Percentiles rank a stretch among this genome's conserved stretches.
Evolutionary conservation across 2,329 filamentous ascomycete species (phyloP).

Genomic region (Westerdykella aurantiaca): DNA sequence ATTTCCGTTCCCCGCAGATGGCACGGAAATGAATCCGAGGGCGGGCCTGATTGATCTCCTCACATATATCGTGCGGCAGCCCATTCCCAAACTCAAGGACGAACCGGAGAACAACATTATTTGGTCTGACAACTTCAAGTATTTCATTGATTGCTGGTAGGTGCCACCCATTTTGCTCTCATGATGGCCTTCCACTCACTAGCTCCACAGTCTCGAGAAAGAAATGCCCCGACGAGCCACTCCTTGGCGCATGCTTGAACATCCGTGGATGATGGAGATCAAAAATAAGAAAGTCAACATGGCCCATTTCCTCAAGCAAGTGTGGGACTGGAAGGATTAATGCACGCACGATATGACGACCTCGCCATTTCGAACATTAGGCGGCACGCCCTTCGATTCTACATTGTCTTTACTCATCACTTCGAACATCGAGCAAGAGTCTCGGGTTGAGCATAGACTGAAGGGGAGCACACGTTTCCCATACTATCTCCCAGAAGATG

Average conservation of each 20-base stretch:
- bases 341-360: slow-evolving; percentile 7
- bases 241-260: slow-evolving; percentile 97
- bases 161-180: slow-evolving; percentile 36
- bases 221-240: slow-evolving; percentile 79
- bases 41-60: slow-evolving; percentile 91
- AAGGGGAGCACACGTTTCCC: slow-evolving; percentile 6
- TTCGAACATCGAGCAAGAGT: slow-evolving; percentile 21
- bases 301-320: slow-evolving; percentile 84
- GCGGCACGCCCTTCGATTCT: slow-evolving; percentile 5
- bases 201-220: slow-evolving; percentile 72
- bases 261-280: slow-evolving; percentile 99
- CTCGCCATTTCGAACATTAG: too few relatives aligned
- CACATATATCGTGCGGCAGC: slow-evolving; percentile 94
- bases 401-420: slow-evolving; percentile 13
- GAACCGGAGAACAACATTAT: slow-evolving; percentile 83
- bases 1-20: slow-evolving; percentile 96
- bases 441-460: slow-evolving; percentile 34
- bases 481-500: too few relatives aligned
- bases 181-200: slow-evolving; percentile 18
- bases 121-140: slow-evolving; percentile 98
- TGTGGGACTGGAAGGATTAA: slow-evolving; percentile 91
- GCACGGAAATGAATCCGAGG: slow-evolving; percentile 88
- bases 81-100: slow-evolving; percentile 92
- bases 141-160: slow-evolving; percentile 99
- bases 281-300: slow-evolving; percentile 94